Conservation (phyloP, 73 alveolate species). For the Tetrahymena elliotti region DNA sequence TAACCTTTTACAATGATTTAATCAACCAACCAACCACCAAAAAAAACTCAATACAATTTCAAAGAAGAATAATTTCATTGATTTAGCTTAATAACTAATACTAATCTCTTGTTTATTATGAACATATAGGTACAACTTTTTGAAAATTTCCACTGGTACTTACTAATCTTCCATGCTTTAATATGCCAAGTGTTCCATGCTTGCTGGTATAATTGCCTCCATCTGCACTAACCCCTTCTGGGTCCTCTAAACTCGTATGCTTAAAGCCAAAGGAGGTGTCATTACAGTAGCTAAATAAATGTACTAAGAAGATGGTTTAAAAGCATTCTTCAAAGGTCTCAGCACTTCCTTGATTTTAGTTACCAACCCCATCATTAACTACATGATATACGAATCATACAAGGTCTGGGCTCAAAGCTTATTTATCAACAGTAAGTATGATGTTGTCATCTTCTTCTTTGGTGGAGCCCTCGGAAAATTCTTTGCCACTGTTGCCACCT, state of each 20-base stretch:
- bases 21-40: not conserved
- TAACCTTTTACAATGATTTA: not conserved
- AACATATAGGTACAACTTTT: not conserved
- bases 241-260: not conserved
- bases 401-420: not conserved
- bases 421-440: not conserved
- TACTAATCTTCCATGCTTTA: not conserved
- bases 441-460: not conserved
- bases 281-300: not conserved
- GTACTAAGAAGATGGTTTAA: not conserved
- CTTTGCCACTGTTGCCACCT: slow-evolving; percentile 1
- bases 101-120: not conserved
- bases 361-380: slow-evolving; percentile 5
- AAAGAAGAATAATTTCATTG: not conserved
- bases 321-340: slow-evolving; percentile 9
- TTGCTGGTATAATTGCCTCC: slow-evolving; percentile 1
- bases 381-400: not conserved
- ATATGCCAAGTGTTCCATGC: not conserved
- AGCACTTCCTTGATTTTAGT: not conserved
- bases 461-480: not conserved
- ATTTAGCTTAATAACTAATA: not conserved
- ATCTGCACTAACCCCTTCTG: slow-evolving; percentile 1
- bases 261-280: not conserved
- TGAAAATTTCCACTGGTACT: not conserved
- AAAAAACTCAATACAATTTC: not conserved